A percentile compares a stretch with the other conserved stretches of the same genome.
phyloP scores from a whole-genome alignment of 2,329 filamentous ascomycete species.

The Paecilomyces variotii region DNA sequence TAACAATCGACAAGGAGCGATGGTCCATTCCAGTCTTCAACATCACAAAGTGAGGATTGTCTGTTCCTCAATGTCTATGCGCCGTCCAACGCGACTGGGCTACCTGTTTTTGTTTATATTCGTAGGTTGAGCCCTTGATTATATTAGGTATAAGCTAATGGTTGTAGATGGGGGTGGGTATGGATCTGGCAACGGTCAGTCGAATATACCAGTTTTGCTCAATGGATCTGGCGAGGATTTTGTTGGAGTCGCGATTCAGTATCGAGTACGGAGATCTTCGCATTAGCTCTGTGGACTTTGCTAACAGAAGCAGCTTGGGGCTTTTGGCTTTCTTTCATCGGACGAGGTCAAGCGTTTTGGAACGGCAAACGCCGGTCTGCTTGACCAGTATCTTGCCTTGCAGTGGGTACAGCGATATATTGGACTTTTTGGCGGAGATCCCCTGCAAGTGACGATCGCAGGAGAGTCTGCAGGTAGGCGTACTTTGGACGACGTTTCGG shows the following conservation, averaged over 20 bases:
- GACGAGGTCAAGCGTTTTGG: slow-evolving; percentile 37
- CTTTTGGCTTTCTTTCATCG: slow-evolving; percentile 42
- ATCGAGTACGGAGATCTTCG: slow-evolving; percentile 28
- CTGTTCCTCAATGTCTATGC: slow-evolving; percentile 28
- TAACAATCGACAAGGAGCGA: slow-evolving; percentile 7
- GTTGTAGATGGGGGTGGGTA: slow-evolving; percentile 22
- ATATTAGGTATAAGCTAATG: background rate
- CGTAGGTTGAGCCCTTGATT: slow-evolving; percentile 9
- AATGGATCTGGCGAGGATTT: slow-evolving; percentile 41
- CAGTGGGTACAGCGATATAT: slow-evolving; percentile 52
- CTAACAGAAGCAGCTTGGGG: slow-evolving; percentile 29
- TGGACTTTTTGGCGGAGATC: slow-evolving; percentile 48
- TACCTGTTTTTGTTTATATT: slow-evolving; percentile 26
- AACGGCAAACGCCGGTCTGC: slow-evolving; percentile 42
- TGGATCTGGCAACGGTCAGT: slow-evolving; percentile 27
- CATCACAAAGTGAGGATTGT: slow-evolving; percentile 17
- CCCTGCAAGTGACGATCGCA: slow-evolving; percentile 42
- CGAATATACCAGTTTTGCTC: slow-evolving; percentile 32
- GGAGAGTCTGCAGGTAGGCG: slow-evolving; percentile 45
- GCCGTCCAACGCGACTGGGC: slow-evolving; percentile 13
- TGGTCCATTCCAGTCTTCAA: background rate
- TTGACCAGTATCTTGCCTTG: slow-evolving; percentile 49
- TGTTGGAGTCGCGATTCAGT: slow-evolving; percentile 42
- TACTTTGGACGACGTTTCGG: background rate
- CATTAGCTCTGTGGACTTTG: background rate